Evolutionary conservation across 768 basidiomycete genomes (phyloP), one percentile per base, ranked within the genome.

Genomic region (Leccinum truebloodii): DNA sequence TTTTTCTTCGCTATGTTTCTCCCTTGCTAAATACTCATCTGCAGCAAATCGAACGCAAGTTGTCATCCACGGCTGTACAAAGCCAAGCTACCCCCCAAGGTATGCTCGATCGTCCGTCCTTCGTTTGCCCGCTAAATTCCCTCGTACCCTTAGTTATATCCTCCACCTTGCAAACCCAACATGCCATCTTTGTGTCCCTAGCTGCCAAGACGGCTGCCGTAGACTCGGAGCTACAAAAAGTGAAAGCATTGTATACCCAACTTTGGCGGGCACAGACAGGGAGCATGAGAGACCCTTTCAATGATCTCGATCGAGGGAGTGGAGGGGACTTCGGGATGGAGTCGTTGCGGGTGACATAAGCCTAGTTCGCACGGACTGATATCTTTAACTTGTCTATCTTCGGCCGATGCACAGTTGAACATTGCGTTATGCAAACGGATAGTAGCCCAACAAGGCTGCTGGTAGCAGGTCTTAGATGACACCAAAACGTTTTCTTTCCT

Each of bases 201-300:
- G 92, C 92, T 7, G 83, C 81, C 62, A 90, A 86, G 73, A 89
- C 89, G 3, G 90, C 92, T 18, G 78, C 85, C 3, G 75, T 92
- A 2, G 87, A 94, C 60, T 81, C 82, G 2, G 89, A 92, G 65
- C 71, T 94, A 26, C 87, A 91, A 69, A 88, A 87, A 75, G 82
- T 94, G 66, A 92, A 92, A 71, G 73, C 78, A 10, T 70, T 88
- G 12, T 92, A 92, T 64, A 88, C 87, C 0, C 88, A 91, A 66
- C 76, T 92, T 6, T 94, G 90, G 89, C 84, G 89, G 13, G 79
- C 83, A 18, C 86, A 87, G 71, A 93, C 89, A 16, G 92, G 92
- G 32, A 93, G 90, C 66, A 86, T 87, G 73, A 79, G 92, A 60
- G 91, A 94, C 71, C 92, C 92, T 8, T 94, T 94, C 70, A 85